Evolutionary conservation across 139 green algal genomes (phyloP), one percentile per base, ranked within the genome.

Genomic region (Nannochloris sp.): DNA sequence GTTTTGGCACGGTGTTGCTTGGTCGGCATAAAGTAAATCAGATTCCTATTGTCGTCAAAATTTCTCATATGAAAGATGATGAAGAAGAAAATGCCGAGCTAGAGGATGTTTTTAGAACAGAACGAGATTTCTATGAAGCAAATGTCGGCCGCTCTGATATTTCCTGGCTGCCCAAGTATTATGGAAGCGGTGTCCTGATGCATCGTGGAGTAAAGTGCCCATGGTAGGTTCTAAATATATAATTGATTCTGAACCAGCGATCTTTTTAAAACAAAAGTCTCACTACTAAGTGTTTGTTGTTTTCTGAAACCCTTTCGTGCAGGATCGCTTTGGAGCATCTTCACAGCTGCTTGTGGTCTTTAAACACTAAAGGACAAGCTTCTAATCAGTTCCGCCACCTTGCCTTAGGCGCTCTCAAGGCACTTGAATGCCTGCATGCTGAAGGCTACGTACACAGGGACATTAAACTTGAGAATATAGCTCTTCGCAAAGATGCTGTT

Each of bases 381-480:
- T 19, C 19, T 19, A 19, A 19, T 51, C 42, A 51, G 6, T 72
- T 72, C 12, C 29, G 23, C 32, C 65, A 15, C 9, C 76, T 65
- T 23, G 72, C 60, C 2, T 60, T 51, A 10, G 66, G 44, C 29
- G 64, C 64, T 64, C 68, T 81, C 25, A 10, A 63, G 24, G 72
- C 75, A 15, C 37, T 81, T 34, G 48, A 81, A 68, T 44, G 54
- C 24, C 45, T 80, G 37, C 57, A 80, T 39, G 19, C 25, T n/a
- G 34, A 72, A 29, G 74, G 35, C 36, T 68, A 34, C 8, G 32
- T 82, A 1, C 75, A 82, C 55, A 53, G 62, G 12, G 75, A 82
- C 35, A 24, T 82, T 23, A 82, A 82, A 62, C 75, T 71, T 25
- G 75, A 64, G 56, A n/a, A n/a, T n/a, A n/a, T n/a, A n/a, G n/a